Conservation (phyloP, 2,329 filamentous ascomycete genomes). For the Aspergillus pseudonomiae region DNA sequence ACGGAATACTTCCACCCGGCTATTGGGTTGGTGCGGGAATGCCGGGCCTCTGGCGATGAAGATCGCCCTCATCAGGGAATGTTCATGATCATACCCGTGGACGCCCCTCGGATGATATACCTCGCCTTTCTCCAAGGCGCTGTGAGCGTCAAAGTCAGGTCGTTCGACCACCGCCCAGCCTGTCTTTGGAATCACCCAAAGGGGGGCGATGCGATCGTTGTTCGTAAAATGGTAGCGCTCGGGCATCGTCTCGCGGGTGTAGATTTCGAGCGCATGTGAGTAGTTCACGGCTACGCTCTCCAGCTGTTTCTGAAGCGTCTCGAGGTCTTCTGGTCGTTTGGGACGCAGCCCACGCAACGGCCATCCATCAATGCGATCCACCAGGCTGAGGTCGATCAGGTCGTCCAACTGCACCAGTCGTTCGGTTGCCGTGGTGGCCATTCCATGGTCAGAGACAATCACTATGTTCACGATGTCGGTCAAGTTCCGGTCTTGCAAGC, state of each 20-base stretch:
- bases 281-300: conserved; percentile 62
- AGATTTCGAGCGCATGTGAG: conserved; percentile 72
- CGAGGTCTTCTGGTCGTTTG: conserved; percentile 67
- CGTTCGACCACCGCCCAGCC: conserved; percentile 90
- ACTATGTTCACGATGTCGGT: conserved; percentile 90
- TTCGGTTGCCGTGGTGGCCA: conserved; percentile 85
- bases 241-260: conserved; percentile 86
- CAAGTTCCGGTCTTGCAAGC: conserved; percentile 78
- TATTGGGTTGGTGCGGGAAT: conserved; percentile 83
- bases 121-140: conserved; percentile 64
- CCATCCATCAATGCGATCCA: conserved; percentile 91
- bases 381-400: conserved; percentile 73
- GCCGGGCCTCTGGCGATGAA: conserved; percentile 91
- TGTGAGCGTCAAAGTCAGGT: conserved; percentile 73
- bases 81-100: conserved; percentile 93
- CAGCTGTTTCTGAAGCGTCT: conserved; percentile 65
- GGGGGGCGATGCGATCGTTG: conserved; percentile 85
- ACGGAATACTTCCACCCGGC: conserved; percentile 79
- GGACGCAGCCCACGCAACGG: conserved; percentile 86
- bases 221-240: conserved; percentile 86
- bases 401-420: conserved; percentile 89
- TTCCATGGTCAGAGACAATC: conserved; percentile 96
- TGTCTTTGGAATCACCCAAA: conserved; percentile 91
- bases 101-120: conserved; percentile 81
- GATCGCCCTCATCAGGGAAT: conserved; percentile 94